Conservation (phyloP, 2,329 filamentous ascomycete genomes). For the Aspergillus ustus region DNA sequence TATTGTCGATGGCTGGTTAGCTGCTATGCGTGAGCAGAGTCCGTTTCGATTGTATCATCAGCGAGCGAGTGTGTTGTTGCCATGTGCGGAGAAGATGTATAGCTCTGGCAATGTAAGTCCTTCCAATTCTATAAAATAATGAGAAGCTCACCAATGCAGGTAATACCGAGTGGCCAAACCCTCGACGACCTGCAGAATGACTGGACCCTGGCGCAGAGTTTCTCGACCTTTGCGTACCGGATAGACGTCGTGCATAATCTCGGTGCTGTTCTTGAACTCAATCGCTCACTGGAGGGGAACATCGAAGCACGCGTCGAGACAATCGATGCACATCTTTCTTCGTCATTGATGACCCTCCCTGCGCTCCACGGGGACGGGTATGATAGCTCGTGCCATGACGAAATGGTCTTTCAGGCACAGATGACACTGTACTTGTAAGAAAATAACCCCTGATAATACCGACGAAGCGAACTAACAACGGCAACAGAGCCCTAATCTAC, state of each 20-base stretch:
- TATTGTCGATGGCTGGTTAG: conserved; percentile 76
- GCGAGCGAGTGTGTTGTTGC: conserved; percentile 67
- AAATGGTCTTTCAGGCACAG: conserved; percentile 47
- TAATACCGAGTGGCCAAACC: conserved; percentile 59
- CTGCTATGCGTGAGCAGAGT: conserved; percentile 59
- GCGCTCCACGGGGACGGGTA: conserved; percentile 67
- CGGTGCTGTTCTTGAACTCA: conserved; percentile 65
- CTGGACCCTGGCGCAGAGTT: conserved; percentile 63
- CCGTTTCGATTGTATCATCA: conserved; percentile 43
- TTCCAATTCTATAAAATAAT: background rate
- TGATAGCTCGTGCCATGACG: conserved; percentile 70
- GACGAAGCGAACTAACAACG: background rate
- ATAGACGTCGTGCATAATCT: conserved; percentile 76
- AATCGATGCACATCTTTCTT: conserved; percentile 57
- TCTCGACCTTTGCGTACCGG: conserved; percentile 78
- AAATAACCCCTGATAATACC: background rate
- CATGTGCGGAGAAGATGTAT: conserved; percentile 72
- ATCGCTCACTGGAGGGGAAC: conserved; percentile 26
- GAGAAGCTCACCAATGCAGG: conserved; percentile 43
- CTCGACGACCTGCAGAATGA: conserved; percentile 59
- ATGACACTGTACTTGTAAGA: conserved; percentile 36
- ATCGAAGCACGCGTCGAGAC: conserved; percentile 46
- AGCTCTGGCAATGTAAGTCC: conserved; percentile 20
- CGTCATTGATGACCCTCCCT: conserved; percentile 74
- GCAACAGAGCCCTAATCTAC: conserved; percentile 59